Conservation (phyloP, 495 filamentous ascomycete species). For the Aspergillus affinis region DNA sequence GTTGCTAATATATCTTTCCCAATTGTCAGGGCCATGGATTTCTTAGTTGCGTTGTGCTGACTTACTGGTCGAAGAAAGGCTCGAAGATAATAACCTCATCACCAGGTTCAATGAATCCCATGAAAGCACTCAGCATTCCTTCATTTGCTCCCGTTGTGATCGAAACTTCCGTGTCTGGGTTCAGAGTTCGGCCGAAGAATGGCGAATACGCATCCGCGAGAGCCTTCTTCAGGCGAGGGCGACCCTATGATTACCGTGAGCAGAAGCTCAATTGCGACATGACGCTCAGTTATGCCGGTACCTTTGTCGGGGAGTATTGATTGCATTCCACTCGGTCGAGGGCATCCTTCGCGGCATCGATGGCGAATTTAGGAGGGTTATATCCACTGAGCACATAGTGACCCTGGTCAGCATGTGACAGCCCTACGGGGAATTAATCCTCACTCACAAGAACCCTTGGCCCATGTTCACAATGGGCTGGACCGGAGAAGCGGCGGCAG, state of each 20-base stretch:
- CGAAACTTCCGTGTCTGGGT: conserved; percentile 88
- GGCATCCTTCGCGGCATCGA: conserved; percentile 86
- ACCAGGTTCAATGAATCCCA: conserved; percentile 91
- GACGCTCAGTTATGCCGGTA: conserved; percentile 20
- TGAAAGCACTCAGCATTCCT: conserved; percentile 91
- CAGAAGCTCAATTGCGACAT: conserved; percentile 1
- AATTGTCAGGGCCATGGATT: conserved; percentile 12
- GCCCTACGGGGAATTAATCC: neutral
- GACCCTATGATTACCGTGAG: conserved; percentile 52
- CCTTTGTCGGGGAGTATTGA: conserved; percentile 94
- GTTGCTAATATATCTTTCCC: conserved; percentile 77
- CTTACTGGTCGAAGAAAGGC: conserved; percentile 96
- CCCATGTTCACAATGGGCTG: conserved; percentile 96
- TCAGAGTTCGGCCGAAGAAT: conserved; percentile 72
- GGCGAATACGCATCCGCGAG: conserved; percentile 87
- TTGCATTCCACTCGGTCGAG: conserved; percentile 96
- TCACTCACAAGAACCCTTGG: conserved; percentile 81
- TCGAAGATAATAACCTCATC: conserved; percentile 98
- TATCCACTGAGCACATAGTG: conserved; percentile 62
- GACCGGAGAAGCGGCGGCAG: conserved; percentile 74
- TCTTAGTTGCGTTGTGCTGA: conserved; percentile 2
- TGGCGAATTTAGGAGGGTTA: conserved; percentile 89
- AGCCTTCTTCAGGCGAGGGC: conserved; percentile 86
- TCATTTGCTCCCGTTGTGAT: conserved; percentile 98
- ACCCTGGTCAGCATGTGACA: neutral